These are phyloP conservation scores for Amanita muscaria DNA, from an alignment of 768 basidiomycete genomes.

Conservation along the genomic window DNA sequence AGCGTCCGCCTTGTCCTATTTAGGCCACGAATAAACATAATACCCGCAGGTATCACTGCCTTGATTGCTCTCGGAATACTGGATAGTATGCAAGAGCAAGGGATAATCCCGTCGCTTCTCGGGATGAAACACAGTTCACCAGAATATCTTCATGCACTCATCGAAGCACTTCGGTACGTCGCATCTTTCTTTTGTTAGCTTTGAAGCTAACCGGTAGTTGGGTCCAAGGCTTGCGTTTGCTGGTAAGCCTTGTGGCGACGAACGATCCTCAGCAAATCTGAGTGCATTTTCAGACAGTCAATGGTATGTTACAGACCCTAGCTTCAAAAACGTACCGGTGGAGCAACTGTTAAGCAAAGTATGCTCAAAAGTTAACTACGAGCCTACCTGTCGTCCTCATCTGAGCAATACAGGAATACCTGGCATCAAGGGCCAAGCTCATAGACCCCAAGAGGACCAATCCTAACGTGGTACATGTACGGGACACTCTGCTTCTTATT, in stretches of 20 bases:
- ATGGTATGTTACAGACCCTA: slow-evolving; percentile 91
- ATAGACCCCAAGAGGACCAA: slow-evolving; percentile 65
- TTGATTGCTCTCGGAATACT: slow-evolving; percentile 89
- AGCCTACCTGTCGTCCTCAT: neutral
- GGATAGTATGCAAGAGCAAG: slow-evolving; percentile 74
- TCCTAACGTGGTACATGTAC: slow-evolving; percentile 57
- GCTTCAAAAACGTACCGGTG: slow-evolving; percentile 68
- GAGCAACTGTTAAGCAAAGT: slow-evolving; percentile 82
- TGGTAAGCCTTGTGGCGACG: slow-evolving; percentile 33
- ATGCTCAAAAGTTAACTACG: slow-evolving; percentile 1
- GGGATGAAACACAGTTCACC: slow-evolving; percentile 88
- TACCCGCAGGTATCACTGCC: slow-evolving; percentile 79
- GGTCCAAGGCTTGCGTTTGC: slow-evolving; percentile 57
- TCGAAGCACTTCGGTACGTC: slow-evolving; percentile 74
- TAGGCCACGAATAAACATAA: too few relatives aligned
- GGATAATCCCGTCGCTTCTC: slow-evolving; percentile 55
- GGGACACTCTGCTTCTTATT: slow-evolving; percentile 12
- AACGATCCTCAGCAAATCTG: neutral
- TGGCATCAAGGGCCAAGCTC: slow-evolving; percentile 67
- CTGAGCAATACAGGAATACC: slow-evolving; percentile 65
- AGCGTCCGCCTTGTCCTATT: neutral
- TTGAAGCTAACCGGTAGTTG: slow-evolving; percentile 2
- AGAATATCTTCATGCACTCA: slow-evolving; percentile 79
- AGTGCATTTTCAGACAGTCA: slow-evolving; percentile 50
- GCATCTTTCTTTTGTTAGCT: neutral